These are phyloP conservation scores for Aphanocladium album DNA, from an alignment of 2,329 filamentous ascomycete genomes.

Conservation along the genomic window DNA sequence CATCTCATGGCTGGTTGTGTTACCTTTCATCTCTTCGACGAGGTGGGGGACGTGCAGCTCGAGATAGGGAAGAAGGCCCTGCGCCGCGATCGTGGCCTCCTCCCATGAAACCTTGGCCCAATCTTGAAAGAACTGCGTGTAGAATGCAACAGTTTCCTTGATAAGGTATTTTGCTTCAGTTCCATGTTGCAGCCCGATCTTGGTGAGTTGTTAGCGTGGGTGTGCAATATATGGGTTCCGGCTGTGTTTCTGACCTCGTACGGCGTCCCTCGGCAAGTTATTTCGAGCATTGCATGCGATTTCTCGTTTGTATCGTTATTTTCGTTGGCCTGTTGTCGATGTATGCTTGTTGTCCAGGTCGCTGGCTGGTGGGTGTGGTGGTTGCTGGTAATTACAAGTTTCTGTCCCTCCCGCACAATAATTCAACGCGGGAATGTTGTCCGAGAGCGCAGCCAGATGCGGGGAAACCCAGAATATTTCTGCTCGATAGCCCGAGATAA, in stretches of 20 bases:
- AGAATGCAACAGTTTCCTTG: neutral
- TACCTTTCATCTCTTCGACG: conserved; percentile 1
- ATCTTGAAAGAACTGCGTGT: neutral
- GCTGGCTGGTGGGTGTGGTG: too few relatives aligned
- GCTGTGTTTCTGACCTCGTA: neutral
- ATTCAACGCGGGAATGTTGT: neutral
- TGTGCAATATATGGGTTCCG: neutral
- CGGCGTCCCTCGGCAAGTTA: neutral
- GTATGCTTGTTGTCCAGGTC: neutral
- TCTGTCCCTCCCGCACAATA: too few relatives aligned
- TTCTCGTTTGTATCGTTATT: neutral
- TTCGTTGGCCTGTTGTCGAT: neutral
- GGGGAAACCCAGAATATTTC: too few relatives aligned
- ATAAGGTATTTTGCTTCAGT: neutral
- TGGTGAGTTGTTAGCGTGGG: neutral
- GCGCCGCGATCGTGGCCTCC: neutral
- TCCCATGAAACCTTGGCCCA: neutral
- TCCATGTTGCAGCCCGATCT: conserved; percentile 1
- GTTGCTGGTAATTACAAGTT: too few relatives aligned
- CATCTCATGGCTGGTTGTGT: neutral
- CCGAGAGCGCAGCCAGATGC: too few relatives aligned
- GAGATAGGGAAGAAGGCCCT: neutral
- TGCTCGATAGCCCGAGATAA: too few relatives aligned
- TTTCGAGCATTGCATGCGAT: neutral
- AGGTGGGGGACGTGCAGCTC: neutral